Conservation (phyloP, 2,329 filamentous ascomycete genomes). For the Thielaviopsis populi region DNA sequence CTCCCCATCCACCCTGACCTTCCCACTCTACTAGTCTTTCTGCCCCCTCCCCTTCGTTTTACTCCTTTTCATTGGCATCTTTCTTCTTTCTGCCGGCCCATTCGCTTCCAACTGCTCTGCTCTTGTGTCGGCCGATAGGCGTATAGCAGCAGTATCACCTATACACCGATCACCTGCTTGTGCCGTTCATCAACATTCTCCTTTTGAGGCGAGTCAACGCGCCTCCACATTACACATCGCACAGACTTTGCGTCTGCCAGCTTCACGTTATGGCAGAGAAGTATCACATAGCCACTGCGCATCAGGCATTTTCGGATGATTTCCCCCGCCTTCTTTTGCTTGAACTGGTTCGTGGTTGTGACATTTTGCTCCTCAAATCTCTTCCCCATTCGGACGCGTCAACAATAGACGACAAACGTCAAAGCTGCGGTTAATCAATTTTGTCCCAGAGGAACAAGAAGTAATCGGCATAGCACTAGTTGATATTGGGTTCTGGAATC, state of each 20-base stretch:
- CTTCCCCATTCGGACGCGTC: background rate
- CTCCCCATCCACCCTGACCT: too few species aligned
- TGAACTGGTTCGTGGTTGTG: background rate
- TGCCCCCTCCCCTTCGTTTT: background rate
- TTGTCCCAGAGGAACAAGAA: background rate
- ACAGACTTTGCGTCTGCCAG: background rate
- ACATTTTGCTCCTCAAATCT: background rate
- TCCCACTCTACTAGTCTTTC: too few species aligned
- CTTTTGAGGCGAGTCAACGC: background rate
- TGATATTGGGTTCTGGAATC: background rate
- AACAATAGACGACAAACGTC: background rate
- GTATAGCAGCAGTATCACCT: background rate
- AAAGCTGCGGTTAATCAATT: background rate
- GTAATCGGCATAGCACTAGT: background rate
- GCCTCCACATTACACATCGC: background rate
- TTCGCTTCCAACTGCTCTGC: background rate
- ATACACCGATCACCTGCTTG: background rate
- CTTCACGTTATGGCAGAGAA: background rate
- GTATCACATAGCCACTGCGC: background rate
- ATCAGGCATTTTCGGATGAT: background rate
- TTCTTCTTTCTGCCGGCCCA: background rate
- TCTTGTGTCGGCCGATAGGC: background rate
- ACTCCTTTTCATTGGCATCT: too few species aligned
- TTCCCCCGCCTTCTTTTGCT: background rate
- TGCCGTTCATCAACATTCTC: background rate